phyloP scores from a whole-genome alignment of 805 yeast species.

The Candida incommunis region DNA sequence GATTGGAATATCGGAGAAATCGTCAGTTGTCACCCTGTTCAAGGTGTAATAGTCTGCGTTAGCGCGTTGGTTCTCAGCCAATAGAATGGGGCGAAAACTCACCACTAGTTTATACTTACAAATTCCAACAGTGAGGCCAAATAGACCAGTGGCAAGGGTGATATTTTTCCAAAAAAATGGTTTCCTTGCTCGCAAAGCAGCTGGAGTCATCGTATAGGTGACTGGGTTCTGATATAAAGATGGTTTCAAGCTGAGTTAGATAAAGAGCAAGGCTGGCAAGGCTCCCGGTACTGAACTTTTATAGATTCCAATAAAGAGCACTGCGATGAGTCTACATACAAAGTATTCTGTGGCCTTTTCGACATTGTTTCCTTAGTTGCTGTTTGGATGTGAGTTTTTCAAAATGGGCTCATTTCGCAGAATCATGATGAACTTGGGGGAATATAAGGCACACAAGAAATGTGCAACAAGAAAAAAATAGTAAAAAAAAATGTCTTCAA shows the following conservation, averaged over 20 bases:
- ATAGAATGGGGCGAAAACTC: constrained; percentile 1
- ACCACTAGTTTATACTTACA: constrained; percentile 33
- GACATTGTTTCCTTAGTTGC: no score
- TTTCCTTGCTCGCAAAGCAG: constrained; percentile 75
- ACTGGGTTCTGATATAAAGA: constrained; percentile 45
- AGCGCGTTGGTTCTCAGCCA: background rate
- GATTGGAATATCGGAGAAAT: constrained; percentile 81
- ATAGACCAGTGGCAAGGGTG: constrained; percentile 40
- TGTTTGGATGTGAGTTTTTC: no score
- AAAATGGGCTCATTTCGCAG: no score
- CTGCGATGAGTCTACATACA: no score
- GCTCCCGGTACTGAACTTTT: no score
- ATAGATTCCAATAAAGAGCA: no score
- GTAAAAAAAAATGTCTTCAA: background rate
- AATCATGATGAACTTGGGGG: no score
- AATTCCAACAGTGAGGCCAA: constrained; percentile 56
- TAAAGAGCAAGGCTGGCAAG: no score
- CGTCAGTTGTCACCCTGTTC: constrained; percentile 38
- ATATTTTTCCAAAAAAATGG: constrained; percentile 76
- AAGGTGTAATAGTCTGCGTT: constrained; percentile 17
- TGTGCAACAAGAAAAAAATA: background rate
- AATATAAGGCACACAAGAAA: no score
- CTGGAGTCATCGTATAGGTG: constrained; percentile 84
- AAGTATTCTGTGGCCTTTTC: no score
- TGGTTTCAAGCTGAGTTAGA: constrained; percentile 13